These are phyloP conservation scores for Arabidopsis arenosa DNA, from an alignment of 345 rosid species.

Conservation along the genomic window DNA sequence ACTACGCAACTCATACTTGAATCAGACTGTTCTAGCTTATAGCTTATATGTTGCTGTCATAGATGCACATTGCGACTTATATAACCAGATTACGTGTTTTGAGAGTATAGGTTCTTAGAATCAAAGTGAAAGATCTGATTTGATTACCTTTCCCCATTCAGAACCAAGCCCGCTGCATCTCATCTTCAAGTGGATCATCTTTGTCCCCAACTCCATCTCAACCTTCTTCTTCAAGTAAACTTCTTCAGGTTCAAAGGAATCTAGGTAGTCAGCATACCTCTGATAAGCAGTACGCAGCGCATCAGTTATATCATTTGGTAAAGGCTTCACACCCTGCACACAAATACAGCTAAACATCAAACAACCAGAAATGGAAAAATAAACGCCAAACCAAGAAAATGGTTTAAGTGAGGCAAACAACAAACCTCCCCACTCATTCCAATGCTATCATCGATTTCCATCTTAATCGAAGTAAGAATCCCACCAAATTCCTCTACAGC, in stretches of 20 bases:
- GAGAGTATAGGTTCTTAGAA: neutral
- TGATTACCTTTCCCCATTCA: constrained; percentile 91
- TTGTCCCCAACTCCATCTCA: constrained; percentile 90
- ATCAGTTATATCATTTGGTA: constrained; percentile 54
- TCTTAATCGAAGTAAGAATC: constrained; percentile 66
- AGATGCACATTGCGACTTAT: constrained; percentile 20
- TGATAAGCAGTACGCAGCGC: constrained; percentile 66
- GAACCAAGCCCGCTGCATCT: constrained; percentile 86
- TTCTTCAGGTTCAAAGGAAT: constrained; percentile 80
- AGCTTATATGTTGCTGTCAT: neutral
- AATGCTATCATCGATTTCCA: constrained; percentile 89
- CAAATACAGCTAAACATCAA: neutral
- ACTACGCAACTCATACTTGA: neutral
- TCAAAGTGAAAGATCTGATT: neutral
- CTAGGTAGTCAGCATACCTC: constrained; percentile 69
- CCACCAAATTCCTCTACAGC: constrained; percentile 90
- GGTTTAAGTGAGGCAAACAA: neutral
- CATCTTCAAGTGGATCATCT: constrained; percentile 97
- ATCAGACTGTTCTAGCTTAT: constrained; percentile 10
- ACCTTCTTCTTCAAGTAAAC: constrained; percentile 81
- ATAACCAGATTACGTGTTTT: no score
- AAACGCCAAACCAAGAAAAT: neutral
- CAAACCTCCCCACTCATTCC: constrained; percentile 93
- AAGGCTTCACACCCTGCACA: constrained; percentile 72
- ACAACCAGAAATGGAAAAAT: neutral